Percentiles rank a stretch among this genome's conserved stretches.
These are phyloP conservation scores for Inga leiocalycina DNA, from an alignment of 306 rosid genomes.

Conservation along the genomic window DNA sequence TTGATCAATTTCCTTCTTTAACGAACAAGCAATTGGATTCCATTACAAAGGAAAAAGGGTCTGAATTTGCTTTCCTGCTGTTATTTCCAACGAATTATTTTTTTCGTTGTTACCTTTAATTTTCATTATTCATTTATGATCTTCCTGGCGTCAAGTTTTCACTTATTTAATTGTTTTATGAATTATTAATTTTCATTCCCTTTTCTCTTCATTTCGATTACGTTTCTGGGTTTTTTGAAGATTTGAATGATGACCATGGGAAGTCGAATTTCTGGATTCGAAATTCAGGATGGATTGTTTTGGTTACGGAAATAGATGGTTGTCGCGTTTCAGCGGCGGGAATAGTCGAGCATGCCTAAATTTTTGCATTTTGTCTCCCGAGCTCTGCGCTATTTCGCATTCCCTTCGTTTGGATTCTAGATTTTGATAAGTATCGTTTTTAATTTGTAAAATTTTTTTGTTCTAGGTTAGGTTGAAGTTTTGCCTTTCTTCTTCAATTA, in stretches of 20 bases:
- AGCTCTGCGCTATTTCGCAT: neutral
- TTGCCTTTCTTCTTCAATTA: neutral
- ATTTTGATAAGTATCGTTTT: neutral
- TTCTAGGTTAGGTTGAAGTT: slow-evolving; percentile 13
- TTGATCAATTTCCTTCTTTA: neutral
- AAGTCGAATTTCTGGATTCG: neutral
- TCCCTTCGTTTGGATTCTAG: neutral
- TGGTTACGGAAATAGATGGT: neutral
- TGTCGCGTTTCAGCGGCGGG: neutral
- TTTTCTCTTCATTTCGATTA: neutral
- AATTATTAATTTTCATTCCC: neutral
- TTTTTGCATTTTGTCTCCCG: neutral
- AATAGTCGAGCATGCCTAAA: slow-evolving; percentile 1
- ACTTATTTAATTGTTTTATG: neutral
- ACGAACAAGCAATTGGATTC: neutral
- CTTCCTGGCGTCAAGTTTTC: neutral
- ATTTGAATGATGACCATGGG: neutral
- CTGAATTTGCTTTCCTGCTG: neutral
- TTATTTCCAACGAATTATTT: neutral
- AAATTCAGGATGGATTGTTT: neutral
- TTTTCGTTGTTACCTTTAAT: neutral
- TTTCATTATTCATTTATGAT: slow-evolving; percentile 3
- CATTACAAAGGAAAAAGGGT: neutral
- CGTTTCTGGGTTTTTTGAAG: neutral
- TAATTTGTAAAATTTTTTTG: neutral